Percentiles rank a stretch among this genome's conserved stretches.
Conservation (phyloP, 2,329 filamentous ascomycete species). For the Microcera coccophila region DNA sequence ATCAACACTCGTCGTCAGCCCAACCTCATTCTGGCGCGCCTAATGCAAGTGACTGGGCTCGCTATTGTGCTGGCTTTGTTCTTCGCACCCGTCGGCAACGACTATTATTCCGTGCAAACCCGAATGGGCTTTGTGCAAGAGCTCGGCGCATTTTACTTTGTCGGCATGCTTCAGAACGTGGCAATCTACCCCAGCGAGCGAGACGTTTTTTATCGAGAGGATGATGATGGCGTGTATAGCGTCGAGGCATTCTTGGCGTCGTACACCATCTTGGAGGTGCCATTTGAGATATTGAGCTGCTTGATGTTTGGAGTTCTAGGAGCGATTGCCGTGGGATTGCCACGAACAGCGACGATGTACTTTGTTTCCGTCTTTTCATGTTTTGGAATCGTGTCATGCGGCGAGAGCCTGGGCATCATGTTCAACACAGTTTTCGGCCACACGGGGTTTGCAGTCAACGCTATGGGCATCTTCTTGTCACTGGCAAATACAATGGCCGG, state of each 20-base stretch:
- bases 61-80: slow-evolving; percentile 62
- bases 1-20: slow-evolving; percentile 69
- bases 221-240: slow-evolving; percentile 68
- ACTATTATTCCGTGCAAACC: slow-evolving; percentile 69
- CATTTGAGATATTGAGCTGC: slow-evolving; percentile 64
- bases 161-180: slow-evolving; percentile 77
- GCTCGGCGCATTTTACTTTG: slow-evolving; percentile 66
- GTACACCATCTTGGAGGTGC: slow-evolving; percentile 67
- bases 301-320: slow-evolving; percentile 63
- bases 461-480: slow-evolving; percentile 65
- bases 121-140: slow-evolving; percentile 71
- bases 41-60: slow-evolving; percentile 63
- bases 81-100: slow-evolving; percentile 65
- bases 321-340: slow-evolving; percentile 62
- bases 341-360: slow-evolving; percentile 60
- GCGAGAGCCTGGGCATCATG: slow-evolving; percentile 72
- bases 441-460: slow-evolving; percentile 71
- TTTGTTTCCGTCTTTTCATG: slow-evolving; percentile 65
- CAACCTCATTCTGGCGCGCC: slow-evolving; percentile 58
- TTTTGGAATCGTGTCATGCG: slow-evolving; percentile 70
- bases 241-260: slow-evolving; percentile 67
- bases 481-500: slow-evolving; percentile 69
- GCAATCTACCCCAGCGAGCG: slow-evolving; percentile 68
- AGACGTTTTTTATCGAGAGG: slow-evolving; percentile 73
- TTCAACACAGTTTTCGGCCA: slow-evolving; percentile 74